A percentile compares a stretch with the other conserved stretches of the same genome.
Evolutionary conservation across 1,139 yeast species (phyloP).

Genomic region (Pichia inconspicua): DNA sequence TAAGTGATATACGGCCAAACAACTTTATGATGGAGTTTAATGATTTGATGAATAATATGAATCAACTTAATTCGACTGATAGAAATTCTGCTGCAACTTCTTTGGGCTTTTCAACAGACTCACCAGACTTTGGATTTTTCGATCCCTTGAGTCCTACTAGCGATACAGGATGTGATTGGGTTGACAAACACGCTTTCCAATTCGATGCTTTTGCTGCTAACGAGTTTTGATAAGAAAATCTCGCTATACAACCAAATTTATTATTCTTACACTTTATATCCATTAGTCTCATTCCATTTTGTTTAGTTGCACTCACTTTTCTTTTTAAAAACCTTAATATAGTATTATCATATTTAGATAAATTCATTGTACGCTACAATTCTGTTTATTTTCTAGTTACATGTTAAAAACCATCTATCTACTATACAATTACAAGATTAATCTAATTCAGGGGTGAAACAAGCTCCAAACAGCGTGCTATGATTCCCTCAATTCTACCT

Average conservation of each 20-base stretch:
- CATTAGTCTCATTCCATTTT: too few relatives aligned
- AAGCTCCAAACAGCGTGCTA: slow-evolving; percentile 67
- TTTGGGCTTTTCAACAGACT: slow-evolving; percentile 5
- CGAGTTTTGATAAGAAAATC: not conserved
- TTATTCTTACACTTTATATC: not conserved
- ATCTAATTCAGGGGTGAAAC: slow-evolving; percentile 64
- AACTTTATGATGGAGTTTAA: slow-evolving; percentile 11
- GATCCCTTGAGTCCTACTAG: slow-evolving; percentile 33
- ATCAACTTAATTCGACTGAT: slow-evolving; percentile 1
- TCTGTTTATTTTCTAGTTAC: not conserved
- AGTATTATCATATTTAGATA: too few relatives aligned
- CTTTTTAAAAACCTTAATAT: too few relatives aligned
- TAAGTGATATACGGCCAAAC: not conserved
- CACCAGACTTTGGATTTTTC: slow-evolving; percentile 11
- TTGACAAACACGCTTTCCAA: slow-evolving; percentile 36
- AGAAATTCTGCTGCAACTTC: not conserved
- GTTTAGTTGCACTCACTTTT: not conserved
- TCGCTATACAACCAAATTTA: not conserved
- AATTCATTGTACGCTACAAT: too few relatives aligned
- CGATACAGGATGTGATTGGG: slow-evolving; percentile 49
- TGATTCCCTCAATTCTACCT: slow-evolving; percentile 75
- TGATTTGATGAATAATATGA: slow-evolving; percentile 10
- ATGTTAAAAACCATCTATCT: not conserved
- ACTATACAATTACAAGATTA: not conserved
- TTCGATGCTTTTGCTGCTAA: slow-evolving; percentile 24